Evolutionary conservation across 495 filamentous ascomycete species (phyloP).

Genomic region (Thermochaetoides thermophila): DNA sequence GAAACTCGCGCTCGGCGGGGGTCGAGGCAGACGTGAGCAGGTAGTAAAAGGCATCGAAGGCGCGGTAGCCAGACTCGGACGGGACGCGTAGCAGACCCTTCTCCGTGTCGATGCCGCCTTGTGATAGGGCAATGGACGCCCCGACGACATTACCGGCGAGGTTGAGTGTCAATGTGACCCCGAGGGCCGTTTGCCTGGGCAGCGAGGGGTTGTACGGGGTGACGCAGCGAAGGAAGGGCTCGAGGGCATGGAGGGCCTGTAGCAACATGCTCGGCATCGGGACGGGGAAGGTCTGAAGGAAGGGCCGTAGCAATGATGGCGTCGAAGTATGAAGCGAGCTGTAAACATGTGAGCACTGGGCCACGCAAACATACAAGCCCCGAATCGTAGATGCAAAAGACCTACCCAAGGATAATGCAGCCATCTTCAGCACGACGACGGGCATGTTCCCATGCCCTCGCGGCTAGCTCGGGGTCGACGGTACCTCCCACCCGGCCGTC

Average conservation of each 20-base stretch:
- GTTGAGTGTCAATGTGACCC: slow-evolving; percentile 65
- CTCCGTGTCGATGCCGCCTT: slow-evolving; percentile 73
- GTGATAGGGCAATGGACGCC: slow-evolving; percentile 63
- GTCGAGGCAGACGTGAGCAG: slow-evolving; percentile 81
- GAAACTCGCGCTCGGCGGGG: slow-evolving; percentile 76
- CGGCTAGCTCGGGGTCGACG: slow-evolving; percentile 63
- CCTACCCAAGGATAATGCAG: slow-evolving; percentile 77
- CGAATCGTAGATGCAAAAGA: slow-evolving; percentile 1
- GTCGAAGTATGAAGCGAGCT: slow-evolving; percentile 82
- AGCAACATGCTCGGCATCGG: slow-evolving; percentile 57
- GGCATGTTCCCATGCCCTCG: slow-evolving; percentile 93
- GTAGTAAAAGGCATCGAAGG: slow-evolving; percentile 99
- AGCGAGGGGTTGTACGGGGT: slow-evolving; percentile 81
- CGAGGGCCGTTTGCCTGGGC: slow-evolving; percentile 66
- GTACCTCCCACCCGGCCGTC: slow-evolving; percentile 59
- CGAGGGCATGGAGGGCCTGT: slow-evolving; percentile 60
- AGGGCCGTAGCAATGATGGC: slow-evolving; percentile 69
- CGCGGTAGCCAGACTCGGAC: slow-evolving; percentile 63
- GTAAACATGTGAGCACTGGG: background rate
- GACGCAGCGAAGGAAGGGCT: slow-evolving; percentile 74
- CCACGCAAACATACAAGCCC: background rate
- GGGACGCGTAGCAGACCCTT: slow-evolving; percentile 74
- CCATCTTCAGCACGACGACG: slow-evolving; percentile 89
- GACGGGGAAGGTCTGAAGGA: slow-evolving; percentile 66
- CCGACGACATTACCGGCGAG: slow-evolving; percentile 64